phyloP scores from a whole-genome alignment of 192 early-diverging fungal genomes.

The Podila clonocystis region DNA sequence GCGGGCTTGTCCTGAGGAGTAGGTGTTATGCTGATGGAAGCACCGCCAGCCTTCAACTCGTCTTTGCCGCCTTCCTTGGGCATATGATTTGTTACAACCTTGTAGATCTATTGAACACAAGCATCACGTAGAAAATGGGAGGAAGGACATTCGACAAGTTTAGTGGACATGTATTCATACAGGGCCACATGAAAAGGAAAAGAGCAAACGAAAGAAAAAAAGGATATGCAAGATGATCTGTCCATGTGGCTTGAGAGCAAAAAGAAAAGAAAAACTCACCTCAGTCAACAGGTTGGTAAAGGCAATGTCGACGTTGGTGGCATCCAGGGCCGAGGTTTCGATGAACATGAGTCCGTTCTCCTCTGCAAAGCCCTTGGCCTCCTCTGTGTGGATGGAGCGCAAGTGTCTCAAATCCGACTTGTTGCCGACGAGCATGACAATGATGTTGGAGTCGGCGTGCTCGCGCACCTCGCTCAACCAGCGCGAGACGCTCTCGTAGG shows the following conservation, averaged over 20 bases:
- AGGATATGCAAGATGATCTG: not conserved
- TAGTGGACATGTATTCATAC: not conserved
- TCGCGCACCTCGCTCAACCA: slow-evolving; percentile 98
- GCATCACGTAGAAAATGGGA: not conserved
- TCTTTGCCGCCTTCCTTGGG: slow-evolving; percentile 54
- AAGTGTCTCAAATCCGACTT: slow-evolving; percentile 87
- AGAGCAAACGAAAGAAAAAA: not conserved
- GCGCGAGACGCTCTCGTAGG: slow-evolving; percentile 89
- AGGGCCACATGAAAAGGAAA: not conserved
- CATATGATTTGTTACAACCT: slow-evolving; percentile 53
- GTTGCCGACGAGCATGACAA: slow-evolving; percentile 95
- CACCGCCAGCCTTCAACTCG: slow-evolving; percentile 55
- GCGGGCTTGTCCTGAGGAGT: slow-evolving; percentile 53
- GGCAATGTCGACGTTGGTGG: slow-evolving; percentile 90
- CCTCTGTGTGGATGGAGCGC: slow-evolving; percentile 80
- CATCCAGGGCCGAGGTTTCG: slow-evolving; percentile 81
- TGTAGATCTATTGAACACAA: slow-evolving; percentile 41
- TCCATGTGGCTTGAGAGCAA: not conserved
- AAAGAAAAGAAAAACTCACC: slow-evolving; percentile 10
- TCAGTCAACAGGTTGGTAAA: slow-evolving; percentile 60
- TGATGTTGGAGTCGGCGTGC: slow-evolving; percentile 93
- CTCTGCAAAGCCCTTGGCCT: slow-evolving; percentile 83
- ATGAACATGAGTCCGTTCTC: slow-evolving; percentile 86
- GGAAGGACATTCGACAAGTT: too few species aligned
- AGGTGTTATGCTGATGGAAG: slow-evolving; percentile 51